A percentile compares a stretch with the other conserved stretches of the same genome.
Evolutionary conservation across 805 yeast genomes (phyloP).

Genomic region (Wickerhamiella dianesei): DNA sequence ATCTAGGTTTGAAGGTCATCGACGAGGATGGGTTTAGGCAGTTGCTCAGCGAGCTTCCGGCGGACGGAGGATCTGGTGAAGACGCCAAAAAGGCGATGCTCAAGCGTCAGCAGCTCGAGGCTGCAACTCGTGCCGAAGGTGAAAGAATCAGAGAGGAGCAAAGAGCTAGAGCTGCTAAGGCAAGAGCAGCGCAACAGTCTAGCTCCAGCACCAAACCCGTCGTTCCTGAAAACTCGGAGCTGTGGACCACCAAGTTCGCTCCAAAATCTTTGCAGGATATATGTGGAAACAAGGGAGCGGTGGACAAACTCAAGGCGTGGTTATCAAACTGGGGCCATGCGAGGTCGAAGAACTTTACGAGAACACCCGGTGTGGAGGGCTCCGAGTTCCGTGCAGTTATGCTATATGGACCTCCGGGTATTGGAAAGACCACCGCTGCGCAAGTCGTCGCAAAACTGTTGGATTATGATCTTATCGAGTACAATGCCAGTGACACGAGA

Average conservation of each 20-base stretch:
- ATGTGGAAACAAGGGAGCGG: slow-evolving; percentile 79
- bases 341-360: slow-evolving; percentile 40
- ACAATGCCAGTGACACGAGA: slow-evolving; percentile 83
- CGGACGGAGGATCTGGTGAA: slow-evolving; percentile 79
- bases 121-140: slow-evolving; percentile 34
- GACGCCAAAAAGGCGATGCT: slow-evolving; percentile 59
- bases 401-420: slow-evolving; percentile 87
- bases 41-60: slow-evolving; percentile 67
- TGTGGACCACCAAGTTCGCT: slow-evolving; percentile 92
- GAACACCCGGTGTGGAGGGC: slow-evolving; percentile 43
- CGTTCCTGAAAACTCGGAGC: slow-evolving; percentile 25
- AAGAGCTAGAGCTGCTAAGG: not conserved
- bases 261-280: slow-evolving; percentile 64
- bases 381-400: slow-evolving; percentile 65
- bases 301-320: slow-evolving; percentile 60
- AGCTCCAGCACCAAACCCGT: not conserved
- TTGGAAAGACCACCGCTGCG: slow-evolving; percentile 85
- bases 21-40: slow-evolving; percentile 76
- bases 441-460: slow-evolving; percentile 69
- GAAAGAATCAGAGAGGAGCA: slow-evolving; percentile 2
- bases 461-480: slow-evolving; percentile 70
- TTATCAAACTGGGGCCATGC: slow-evolving; percentile 57
- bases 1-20: slow-evolving; percentile 62
- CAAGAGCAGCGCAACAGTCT: not conserved
- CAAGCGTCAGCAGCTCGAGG: slow-evolving; percentile 53